Percentiles rank a stretch among this genome's conserved stretches.
phyloP scores from a whole-genome alignment of 305 asterid species.

The Fraxinus xanthoxyloides region DNA sequence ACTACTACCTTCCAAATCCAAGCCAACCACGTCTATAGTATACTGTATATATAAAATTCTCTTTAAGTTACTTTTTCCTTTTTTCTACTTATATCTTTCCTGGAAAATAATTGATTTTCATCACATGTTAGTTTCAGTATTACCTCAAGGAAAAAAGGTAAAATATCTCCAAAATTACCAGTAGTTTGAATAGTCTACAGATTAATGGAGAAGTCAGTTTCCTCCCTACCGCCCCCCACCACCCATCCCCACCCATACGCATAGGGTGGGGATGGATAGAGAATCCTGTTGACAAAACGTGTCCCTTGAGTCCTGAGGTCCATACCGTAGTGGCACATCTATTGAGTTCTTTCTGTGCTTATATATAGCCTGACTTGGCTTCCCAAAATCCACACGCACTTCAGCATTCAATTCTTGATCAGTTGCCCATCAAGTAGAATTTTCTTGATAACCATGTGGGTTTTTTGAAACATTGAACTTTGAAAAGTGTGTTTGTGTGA shows the following conservation, averaged over 20 bases:
- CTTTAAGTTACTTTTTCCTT: neutral
- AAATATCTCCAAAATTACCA: neutral
- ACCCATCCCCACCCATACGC: neutral
- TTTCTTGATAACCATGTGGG: neutral
- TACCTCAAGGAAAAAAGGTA: neutral
- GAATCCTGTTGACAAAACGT: constrained; percentile 27
- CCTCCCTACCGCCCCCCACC: neutral
- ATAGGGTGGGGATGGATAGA: neutral
- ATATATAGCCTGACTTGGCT: constrained; percentile 26
- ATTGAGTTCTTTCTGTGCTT: constrained; percentile 9
- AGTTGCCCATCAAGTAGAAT: neutral
- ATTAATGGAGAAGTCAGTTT: neutral
- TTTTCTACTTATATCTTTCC: neutral
- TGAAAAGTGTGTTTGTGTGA: constrained; percentile 33
- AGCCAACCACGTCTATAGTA: constrained; percentile 11
- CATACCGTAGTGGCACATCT: neutral
- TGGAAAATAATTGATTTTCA: neutral
- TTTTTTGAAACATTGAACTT: constrained; percentile 8
- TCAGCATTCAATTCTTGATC: neutral
- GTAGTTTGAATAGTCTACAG: neutral
- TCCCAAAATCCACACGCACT: neutral
- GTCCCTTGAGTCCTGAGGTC: neutral
- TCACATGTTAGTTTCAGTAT: neutral
- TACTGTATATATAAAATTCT: neutral
- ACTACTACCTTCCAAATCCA: constrained; percentile 18